Base-by-base conservation (phyloP, 257 asterid species). In the Coffea eugenioides region DNA sequence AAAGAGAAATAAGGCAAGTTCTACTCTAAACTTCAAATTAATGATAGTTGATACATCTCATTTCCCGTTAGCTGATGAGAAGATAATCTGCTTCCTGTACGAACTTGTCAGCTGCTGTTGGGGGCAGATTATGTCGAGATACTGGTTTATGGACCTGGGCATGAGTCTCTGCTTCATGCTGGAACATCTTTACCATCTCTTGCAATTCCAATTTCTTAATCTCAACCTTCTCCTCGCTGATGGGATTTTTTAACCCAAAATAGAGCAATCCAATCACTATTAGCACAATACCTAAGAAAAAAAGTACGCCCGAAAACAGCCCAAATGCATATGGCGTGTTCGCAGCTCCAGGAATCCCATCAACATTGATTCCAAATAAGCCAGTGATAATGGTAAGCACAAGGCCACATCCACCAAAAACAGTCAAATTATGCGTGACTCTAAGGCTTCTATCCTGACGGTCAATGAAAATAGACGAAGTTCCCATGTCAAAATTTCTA, bases 351-450 rank as follows among this genome's bases (percentile, higher is more conserved):
- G 99, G 99, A 73, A 95, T 95, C 23, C 99, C 99, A 41, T 93
- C 99, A 68, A 95, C 98, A 8, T 95, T 95, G 90, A 95, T 93
- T 43, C 99, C 99, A 79, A 93, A 95, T 70, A 95, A 80, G 68
- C 99, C 99, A 0, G 97, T 91, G 79, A 95, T 86, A 75, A 93
- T 92, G 77, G 98, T 91, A 77, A 95, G 97, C 74, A 95, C 88
- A 15, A 95, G 94, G 73, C 99, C 99, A 64, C 98, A 89, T 74
- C 99, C 99, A 82, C 99, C 99, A 67, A 93, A 95, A n/a, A 95
- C 98, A 0, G 97, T 87, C 85, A 95, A 85, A 83, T 95, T 95
- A 79, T 95, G 99, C 56, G 97, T 91, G 16, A 95, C 97, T 1
- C 93, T 86, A 16, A 95, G 98, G 92, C 98, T 95, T 81, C 88